phyloP scores from a whole-genome alignment of 1,284 basidiomycete genomes.

The Cutaneotrichosporon mucoides region DNA sequence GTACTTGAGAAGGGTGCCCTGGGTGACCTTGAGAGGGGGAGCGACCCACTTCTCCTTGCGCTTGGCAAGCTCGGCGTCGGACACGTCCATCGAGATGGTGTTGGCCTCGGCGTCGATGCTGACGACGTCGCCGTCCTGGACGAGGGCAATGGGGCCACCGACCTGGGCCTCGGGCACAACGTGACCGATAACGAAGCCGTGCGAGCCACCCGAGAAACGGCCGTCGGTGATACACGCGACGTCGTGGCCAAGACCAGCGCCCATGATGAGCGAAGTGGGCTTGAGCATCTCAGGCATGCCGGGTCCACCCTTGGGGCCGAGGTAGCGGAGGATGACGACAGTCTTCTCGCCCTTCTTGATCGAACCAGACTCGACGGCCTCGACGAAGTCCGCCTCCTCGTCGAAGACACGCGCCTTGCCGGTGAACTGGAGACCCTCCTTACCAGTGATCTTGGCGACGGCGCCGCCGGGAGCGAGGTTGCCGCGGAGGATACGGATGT shows the following conservation, averaged over 20 bases:
- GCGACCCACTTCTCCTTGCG: slow-evolving; percentile 73
- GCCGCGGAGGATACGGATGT: slow-evolving; percentile 82
- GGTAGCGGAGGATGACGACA: slow-evolving; percentile 87
- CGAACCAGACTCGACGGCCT: slow-evolving; percentile 73
- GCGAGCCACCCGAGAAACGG: slow-evolving; percentile 78
- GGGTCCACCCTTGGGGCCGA: slow-evolving; percentile 92
- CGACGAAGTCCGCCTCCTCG: slow-evolving; percentile 77
- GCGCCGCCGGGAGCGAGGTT: slow-evolving; percentile 86
- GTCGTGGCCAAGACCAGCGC: slow-evolving; percentile 83
- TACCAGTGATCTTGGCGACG: slow-evolving; percentile 94
- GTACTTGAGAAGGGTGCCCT: slow-evolving; percentile 86
- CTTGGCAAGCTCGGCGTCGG: slow-evolving; percentile 68
- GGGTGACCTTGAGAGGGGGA: slow-evolving; percentile 75
- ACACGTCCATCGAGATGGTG: slow-evolving; percentile 75
- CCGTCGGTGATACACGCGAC: slow-evolving; percentile 95
- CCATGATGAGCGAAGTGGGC: slow-evolving; percentile 86
- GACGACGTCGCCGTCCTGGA: slow-evolving; percentile 85
- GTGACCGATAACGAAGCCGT: slow-evolving; percentile 55
- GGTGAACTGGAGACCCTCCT: slow-evolving; percentile 78
- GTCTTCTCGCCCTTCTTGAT: slow-evolving; percentile 73
- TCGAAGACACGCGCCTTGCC: slow-evolving; percentile 54
- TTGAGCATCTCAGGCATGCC: slow-evolving; percentile 79
- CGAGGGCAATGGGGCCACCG: slow-evolving; percentile 92
- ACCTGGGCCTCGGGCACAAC: slow-evolving; percentile 74
- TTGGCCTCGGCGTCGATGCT: slow-evolving; percentile 73